These are phyloP conservation scores for Phytophthora uliginosa DNA, from an alignment of 352 stramenopile genomes.

Conservation along the genomic window DNA sequence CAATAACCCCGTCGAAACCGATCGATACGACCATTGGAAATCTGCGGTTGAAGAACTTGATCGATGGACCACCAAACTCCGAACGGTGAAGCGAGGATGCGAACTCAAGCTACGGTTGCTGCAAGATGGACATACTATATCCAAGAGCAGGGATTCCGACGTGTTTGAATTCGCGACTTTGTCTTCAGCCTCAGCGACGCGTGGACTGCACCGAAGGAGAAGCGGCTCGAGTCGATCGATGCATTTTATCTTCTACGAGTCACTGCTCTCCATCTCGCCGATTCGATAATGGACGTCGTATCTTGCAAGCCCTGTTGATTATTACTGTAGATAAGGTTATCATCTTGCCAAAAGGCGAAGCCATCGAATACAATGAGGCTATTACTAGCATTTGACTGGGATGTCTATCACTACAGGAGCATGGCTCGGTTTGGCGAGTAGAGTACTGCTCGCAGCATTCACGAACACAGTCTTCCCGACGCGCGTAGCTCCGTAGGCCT, in stretches of 20 bases:
- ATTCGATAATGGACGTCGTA: neutral
- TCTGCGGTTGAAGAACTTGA: neutral
- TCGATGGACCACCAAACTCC: too few relatives aligned
- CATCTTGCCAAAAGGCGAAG: neutral
- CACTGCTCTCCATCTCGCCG: neutral
- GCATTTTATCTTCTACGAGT: neutral
- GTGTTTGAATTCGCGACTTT: too few relatives aligned
- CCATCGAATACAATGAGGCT: neutral
- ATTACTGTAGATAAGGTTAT: neutral
- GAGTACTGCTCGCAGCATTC: slow-evolving; percentile 88
- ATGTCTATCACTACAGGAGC: slow-evolving; percentile 84
- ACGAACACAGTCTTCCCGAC: slow-evolving; percentile 89
- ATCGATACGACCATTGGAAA: neutral
- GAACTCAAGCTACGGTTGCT: too few relatives aligned
- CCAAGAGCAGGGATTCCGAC: too few relatives aligned
- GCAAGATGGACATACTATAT: too few relatives aligned
- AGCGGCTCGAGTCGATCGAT: too few relatives aligned
- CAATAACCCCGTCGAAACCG: slow-evolving; percentile 1
- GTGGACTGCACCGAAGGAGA: neutral
- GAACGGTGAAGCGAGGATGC: too few relatives aligned
- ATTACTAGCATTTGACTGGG: slow-evolving; percentile 59
- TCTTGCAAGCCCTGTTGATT: neutral
- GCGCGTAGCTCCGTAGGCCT: slow-evolving; percentile 83
- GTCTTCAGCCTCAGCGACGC: too few relatives aligned
- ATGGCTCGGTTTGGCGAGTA: slow-evolving; percentile 69